These are phyloP conservation scores for Sporisorium scitamineum DNA, from an alignment of 1,284 basidiomycete species.

Conservation along the genomic window DNA sequence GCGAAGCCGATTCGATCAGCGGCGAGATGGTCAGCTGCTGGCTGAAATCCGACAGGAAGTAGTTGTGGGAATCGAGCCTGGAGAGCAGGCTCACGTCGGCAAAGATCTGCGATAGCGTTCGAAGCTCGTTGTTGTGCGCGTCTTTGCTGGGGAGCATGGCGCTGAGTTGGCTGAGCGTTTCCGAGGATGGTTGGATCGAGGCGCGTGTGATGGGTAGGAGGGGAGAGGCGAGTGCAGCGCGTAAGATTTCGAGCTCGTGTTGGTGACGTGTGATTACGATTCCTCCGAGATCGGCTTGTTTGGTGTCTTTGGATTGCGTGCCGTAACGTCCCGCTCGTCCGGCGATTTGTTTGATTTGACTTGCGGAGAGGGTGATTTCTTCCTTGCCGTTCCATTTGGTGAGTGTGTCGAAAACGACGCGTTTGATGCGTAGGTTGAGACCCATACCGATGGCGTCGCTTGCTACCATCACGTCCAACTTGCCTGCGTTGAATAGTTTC, in stretches of 20 bases:
- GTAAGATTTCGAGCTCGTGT: conserved; percentile 78
- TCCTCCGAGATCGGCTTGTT: conserved; percentile 51
- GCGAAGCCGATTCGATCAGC: conserved; percentile 70
- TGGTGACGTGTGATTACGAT: conserved; percentile 77
- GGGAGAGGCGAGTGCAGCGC: conserved; percentile 71
- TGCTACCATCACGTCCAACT: conserved; percentile 86
- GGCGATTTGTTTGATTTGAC: conserved; percentile 94
- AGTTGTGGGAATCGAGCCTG: conserved; percentile 72
- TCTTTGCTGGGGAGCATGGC: conserved; percentile 69
- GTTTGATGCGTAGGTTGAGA: conserved; percentile 92
- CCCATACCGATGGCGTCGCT: conserved; percentile 97
- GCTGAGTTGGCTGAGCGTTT: conserved; percentile 68
- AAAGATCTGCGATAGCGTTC: conserved; percentile 70
- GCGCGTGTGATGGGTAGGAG: conserved; percentile 72
- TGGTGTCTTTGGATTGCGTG: conserved; percentile 72
- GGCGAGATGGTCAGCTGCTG: conserved; percentile 69
- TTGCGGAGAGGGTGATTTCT: conserved; percentile 76
- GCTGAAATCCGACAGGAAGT: conserved; percentile 69
- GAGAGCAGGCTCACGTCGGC: conserved; percentile 73
- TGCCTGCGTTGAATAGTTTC: conserved; percentile 85
- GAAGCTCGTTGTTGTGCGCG: conserved; percentile 26
- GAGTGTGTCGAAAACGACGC: conserved; percentile 84
- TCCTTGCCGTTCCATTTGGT: conserved; percentile 79
- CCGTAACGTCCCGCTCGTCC: conserved; percentile 95
- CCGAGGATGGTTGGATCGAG: conserved; percentile 69